These are phyloP conservation scores for Fraxinus dipetala DNA, from an alignment of 305 asterid genomes.

Conservation along the genomic window DNA sequence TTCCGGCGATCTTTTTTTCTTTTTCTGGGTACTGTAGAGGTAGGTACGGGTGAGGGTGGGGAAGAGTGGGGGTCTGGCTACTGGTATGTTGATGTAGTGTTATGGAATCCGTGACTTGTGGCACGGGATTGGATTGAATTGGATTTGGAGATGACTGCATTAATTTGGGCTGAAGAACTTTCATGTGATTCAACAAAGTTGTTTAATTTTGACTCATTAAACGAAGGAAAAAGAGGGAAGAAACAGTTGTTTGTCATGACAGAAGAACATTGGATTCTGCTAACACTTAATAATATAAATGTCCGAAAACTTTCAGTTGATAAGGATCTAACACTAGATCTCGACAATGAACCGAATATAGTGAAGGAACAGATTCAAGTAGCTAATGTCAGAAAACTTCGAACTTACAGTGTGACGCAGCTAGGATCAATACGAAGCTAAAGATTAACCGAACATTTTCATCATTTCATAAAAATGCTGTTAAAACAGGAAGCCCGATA, in stretches of 20 bases:
- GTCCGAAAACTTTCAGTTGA: not conserved
- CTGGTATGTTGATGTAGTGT: constrained; percentile 32
- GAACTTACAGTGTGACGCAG: not conserved
- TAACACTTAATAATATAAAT: not conserved
- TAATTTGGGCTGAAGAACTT: constrained; percentile 45
- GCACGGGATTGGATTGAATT: constrained; percentile 64
- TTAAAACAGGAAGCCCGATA: not conserved
- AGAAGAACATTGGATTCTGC: constrained; percentile 6
- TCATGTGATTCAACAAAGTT: constrained; percentile 56
- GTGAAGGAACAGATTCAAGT: not conserved
- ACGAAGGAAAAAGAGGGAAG: constrained; percentile 3
- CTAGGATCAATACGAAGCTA: not conserved
- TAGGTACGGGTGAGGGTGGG: not conserved
- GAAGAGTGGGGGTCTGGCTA: not conserved
- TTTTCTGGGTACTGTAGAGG: not conserved
- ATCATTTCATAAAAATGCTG: not conserved
- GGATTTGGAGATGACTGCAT: constrained; percentile 47
- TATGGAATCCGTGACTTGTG: constrained; percentile 69
- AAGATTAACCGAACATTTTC: not conserved
- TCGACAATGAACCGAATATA: not conserved
- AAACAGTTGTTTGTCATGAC: constrained; percentile 20
- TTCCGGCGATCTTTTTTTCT: not conserved
- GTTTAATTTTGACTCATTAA: constrained; percentile 24
- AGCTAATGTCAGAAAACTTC: not conserved
- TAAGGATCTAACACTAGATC: not conserved